A percentile compares a stretch with the other conserved stretches of the same genome.
phyloP scores from a whole-genome alignment of 331 rosid species.

The Ulmus americana region DNA sequence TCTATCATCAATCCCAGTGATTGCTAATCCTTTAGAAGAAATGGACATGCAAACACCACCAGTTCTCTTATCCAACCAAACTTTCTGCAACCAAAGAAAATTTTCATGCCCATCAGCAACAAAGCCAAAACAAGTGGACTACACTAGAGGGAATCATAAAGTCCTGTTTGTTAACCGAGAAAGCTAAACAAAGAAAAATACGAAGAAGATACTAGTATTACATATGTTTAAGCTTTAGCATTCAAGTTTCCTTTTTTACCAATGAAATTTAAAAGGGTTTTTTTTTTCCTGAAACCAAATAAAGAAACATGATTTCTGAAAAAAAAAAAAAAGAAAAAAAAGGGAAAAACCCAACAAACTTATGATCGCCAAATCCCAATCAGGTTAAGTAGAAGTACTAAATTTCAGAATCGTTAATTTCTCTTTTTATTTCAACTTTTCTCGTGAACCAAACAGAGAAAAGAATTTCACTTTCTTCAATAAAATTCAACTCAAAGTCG shows the following conservation, averaged over 20 bases:
- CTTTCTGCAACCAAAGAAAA: slow-evolving; percentile 48
- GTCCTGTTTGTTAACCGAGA: background rate
- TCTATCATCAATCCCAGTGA: slow-evolving; percentile 88
- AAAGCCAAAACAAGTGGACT: slow-evolving; percentile 6
- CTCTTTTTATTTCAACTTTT: background rate
- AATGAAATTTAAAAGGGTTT: background rate
- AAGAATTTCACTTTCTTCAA: background rate
- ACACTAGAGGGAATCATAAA: background rate
- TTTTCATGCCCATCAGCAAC: slow-evolving; percentile 15
- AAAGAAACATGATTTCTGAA: background rate
- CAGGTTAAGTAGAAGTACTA: background rate
- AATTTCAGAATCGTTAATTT: background rate
- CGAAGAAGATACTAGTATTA: background rate
- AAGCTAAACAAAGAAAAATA: background rate
- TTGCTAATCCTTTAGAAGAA: slow-evolving; percentile 67
- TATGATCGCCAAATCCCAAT: background rate
- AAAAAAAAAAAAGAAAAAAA: no score
- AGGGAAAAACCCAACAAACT: no score
- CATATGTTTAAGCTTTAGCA: background rate
- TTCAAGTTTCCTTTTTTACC: background rate
- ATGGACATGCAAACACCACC: slow-evolving; percentile 66
- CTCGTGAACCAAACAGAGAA: background rate
- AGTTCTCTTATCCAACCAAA: slow-evolving; percentile 74
- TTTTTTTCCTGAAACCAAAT: background rate
- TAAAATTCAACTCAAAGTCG: background rate